Base-by-base conservation (phyloP, 2,329 filamentous ascomycete genomes). In the Dactylellina parvicollis region DNA sequence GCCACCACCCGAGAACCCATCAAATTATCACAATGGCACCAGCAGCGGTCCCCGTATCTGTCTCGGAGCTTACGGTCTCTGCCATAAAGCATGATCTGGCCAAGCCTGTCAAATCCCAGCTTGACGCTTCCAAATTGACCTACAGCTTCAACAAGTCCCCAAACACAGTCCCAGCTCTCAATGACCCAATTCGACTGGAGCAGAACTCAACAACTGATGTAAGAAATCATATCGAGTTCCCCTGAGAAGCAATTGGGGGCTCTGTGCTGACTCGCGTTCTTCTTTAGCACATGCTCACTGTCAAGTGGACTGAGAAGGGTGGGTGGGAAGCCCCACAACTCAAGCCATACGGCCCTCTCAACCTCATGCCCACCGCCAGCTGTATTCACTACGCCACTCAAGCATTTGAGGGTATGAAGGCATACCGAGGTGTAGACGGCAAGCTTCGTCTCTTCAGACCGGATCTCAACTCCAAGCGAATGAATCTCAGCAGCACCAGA, bases 361-460 rank as follows among this genome's bases (percentile, higher is more conserved):
- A 85, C 75, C 87, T 96, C 78, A 90, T 92, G 83, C 92, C 92
- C 34, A 93, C 90, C 3, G 91, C 92, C 12, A 91, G 88, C 2
- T 88, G 89, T 74, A 85, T 96, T 72, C 92, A 96, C 84, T 96
- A 96, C 82, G 92, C 92, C 9, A 96, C 92, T 50, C 90, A 94
- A 81, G 96, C 92, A 81, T 96, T 96, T 82, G 92, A 96, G 82
- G 92, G 92, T 10, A 85, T 89, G 83, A 96, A 96, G 82, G 87
- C 87, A 47, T 87, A 87, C 80, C 88, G 87, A 79, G 82, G 88
- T 80, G 81, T 86, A 76, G 90, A 94, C 80, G 89, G 89, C 77
- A 86, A 86, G 78, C 85, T 93, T 62, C 88, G 91, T 70, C 83
- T 93, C 64, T 94, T 94, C 85, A 88, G 91, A n/a, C 89, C 90